Percentiles rank a stretch among this genome's conserved stretches.
Evolutionary conservation across 306 rosid species (phyloP).

Genomic region (Citrullus colocynthis): DNA sequence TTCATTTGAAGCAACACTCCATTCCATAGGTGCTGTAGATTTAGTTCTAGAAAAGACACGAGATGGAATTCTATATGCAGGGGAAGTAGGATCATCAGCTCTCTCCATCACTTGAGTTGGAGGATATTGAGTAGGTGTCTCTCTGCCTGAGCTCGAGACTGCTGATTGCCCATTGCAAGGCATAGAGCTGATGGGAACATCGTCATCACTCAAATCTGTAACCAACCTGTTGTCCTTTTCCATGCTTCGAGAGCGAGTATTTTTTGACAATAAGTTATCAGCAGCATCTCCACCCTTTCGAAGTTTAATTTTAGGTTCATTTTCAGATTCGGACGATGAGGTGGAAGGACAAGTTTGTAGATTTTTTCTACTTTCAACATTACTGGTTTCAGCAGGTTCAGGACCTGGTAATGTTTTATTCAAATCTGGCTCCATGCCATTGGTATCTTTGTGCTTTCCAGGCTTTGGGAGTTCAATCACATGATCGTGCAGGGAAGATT

Average conservation of each 20-base stretch:
- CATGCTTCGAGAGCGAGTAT: not conserved
- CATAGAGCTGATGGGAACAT: constrained; percentile 22
- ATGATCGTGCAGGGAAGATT: constrained; percentile 1
- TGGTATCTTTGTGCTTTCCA: not conserved
- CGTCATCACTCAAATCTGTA: constrained; percentile 11
- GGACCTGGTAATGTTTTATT: not conserved
- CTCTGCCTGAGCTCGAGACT: not conserved
- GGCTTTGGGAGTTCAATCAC: not conserved
- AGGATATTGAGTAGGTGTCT: constrained; percentile 37
- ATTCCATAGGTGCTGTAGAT: constrained; percentile 40
- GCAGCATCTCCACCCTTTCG: constrained; percentile 5
- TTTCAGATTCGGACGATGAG: constrained; percentile 5
- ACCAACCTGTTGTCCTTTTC: not conserved
- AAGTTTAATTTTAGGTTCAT: not conserved
- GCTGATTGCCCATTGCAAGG: constrained; percentile 7
- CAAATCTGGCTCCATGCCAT: not conserved
- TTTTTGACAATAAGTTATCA: not conserved
- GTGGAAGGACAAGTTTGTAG: not conserved
- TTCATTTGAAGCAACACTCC: constrained; percentile 78
- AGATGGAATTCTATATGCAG: constrained; percentile 49
- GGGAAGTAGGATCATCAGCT: constrained; percentile 15
- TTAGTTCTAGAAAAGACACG: constrained; percentile 56
- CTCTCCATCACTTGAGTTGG: constrained; percentile 63
- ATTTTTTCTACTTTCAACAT: not conserved
- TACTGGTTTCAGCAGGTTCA: not conserved